Evolutionary conservation across 1,139 yeast species (phyloP), one percentile per base, ranked within the genome.

Genomic region (Pichia sp.): DNA sequence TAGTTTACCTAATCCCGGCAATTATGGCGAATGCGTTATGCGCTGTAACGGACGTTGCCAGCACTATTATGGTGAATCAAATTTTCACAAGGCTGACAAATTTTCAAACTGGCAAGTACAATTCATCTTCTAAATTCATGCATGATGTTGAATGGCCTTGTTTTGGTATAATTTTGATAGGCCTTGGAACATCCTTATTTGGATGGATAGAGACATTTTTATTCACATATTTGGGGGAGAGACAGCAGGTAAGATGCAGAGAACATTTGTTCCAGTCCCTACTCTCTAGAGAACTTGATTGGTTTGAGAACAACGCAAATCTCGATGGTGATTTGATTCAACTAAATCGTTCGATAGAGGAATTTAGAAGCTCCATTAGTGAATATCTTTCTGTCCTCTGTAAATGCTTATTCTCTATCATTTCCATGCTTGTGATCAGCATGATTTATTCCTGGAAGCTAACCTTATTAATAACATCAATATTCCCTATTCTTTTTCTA

Each of bases 371-470:
- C 0, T 89, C 95, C 0, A 73, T 80, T 13, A 80, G 95, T 3
- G 89, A 87, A 60, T 78, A 84, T 5, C 63, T 84, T 31, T 93
- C 87, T 0, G 61, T 82, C 22, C 65, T 82, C 2, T 63, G 80
- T 4, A 83, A 82, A 58, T 75, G 82, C 4, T 26, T 74, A 3
- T 74, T 80, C 0, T 74, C 87, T 0, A 70, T 82, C 0, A 50
- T 82, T 5, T 79, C 87, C 0, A 71, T 87, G 6, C 67, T 87
- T 2, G 75, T 79, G 0, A 80, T 88, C 2, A 84, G 97, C 0
- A 77, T 93, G 66, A 75, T 77, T 55, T 84, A 82, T 56, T 86
- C 95, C 0, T 91, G 98, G 97, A 75, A 86, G 3, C 74, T 93
- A 12, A 87, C 98, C 0, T 66, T 93, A 31, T 79, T 93, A 0